Evolutionary conservation across 768 basidiomycete genomes (phyloP).

Genomic region (Glaciozyma antarctica): DNA sequence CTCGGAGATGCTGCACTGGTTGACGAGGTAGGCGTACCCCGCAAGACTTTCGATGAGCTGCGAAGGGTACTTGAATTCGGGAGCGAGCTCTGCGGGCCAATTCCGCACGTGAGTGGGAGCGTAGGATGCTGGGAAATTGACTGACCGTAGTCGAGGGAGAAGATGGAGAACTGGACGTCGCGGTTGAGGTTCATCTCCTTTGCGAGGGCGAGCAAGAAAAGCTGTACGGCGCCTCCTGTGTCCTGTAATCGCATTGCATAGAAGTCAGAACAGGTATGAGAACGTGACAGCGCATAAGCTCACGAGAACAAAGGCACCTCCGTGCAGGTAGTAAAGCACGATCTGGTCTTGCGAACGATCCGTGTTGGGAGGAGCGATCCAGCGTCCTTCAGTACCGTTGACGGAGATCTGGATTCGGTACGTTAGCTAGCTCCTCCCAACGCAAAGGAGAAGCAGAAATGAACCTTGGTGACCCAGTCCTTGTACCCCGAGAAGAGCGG

Average conservation of each 20-base stretch:
- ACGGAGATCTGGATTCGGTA: background rate
- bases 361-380: conserved; percentile 15
- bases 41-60: conserved; percentile 64
- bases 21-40: conserved; percentile 61
- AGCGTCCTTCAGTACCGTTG: conserved; percentile 15
- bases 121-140: background rate
- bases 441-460: too few relatives aligned
- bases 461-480: conserved; percentile 6
- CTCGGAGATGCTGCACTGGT: conserved; percentile 49
- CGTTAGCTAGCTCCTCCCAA: background rate
- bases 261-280: background rate
- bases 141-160: conserved; percentile 19
- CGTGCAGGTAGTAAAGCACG: conserved; percentile 23
- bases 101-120: background rate
- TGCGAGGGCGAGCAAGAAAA: background rate
- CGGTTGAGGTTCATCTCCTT: conserved; percentile 16
- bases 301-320: conserved; percentile 4
- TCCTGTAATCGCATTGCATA: background rate
- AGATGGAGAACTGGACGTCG: conserved; percentile 15
- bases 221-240: background rate
- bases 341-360: conserved; percentile 15
- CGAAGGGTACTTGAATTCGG: conserved; percentile 1
- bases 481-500: background rate
- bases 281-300: background rate
- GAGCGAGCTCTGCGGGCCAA: background rate